Conservation (phyloP, 2,329 filamentous ascomycete genomes). For the Apiospora kogelbergensis region DNA sequence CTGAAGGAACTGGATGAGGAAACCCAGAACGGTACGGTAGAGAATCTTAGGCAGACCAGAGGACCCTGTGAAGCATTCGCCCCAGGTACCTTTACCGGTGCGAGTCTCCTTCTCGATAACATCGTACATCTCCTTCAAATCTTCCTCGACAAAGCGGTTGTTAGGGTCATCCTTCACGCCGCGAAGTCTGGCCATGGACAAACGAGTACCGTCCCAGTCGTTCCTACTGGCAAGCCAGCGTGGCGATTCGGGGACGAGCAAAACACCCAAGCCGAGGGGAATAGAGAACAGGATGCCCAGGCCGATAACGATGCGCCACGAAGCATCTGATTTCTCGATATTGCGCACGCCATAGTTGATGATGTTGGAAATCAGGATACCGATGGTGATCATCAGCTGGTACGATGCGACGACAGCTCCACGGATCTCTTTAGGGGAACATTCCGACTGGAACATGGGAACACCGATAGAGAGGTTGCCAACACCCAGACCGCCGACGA, state of each 20-base stretch:
- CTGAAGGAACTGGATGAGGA: conserved; percentile 64
- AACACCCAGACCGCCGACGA: conserved; percentile 66
- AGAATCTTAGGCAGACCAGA: conserved; percentile 53
- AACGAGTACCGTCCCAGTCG: conserved; percentile 47
- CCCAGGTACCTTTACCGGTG: conserved; percentile 50
- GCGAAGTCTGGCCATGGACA: conserved; percentile 53
- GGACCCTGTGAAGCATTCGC: conserved; percentile 60
- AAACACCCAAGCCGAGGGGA: conserved; percentile 52
- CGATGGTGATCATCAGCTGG: conserved; percentile 72
- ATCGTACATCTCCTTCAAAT: conserved; percentile 52
- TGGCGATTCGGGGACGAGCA: conserved; percentile 56
- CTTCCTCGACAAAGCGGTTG: conserved; percentile 47
- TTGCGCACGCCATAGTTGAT: conserved; percentile 53
- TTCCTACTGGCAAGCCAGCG: conserved; percentile 52
- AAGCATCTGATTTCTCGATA: conserved; percentile 40
- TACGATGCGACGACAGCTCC: conserved; percentile 68
- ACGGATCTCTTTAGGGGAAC: conserved; percentile 60
- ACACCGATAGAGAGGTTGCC: conserved; percentile 66
- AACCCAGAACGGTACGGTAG: conserved; percentile 65
- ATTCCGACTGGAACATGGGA: conserved; percentile 68
- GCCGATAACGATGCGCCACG: conserved; percentile 64
- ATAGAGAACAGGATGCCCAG: conserved; percentile 54
- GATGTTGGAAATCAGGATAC: conserved; percentile 59
- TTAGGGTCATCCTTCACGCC: conserved; percentile 48
- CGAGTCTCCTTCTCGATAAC: conserved; percentile 44